Evolutionary conservation across 2,329 filamentous ascomycete species (phyloP), one percentile per base, ranked within the genome.

Genomic region (Cordyceps javanica): DNA sequence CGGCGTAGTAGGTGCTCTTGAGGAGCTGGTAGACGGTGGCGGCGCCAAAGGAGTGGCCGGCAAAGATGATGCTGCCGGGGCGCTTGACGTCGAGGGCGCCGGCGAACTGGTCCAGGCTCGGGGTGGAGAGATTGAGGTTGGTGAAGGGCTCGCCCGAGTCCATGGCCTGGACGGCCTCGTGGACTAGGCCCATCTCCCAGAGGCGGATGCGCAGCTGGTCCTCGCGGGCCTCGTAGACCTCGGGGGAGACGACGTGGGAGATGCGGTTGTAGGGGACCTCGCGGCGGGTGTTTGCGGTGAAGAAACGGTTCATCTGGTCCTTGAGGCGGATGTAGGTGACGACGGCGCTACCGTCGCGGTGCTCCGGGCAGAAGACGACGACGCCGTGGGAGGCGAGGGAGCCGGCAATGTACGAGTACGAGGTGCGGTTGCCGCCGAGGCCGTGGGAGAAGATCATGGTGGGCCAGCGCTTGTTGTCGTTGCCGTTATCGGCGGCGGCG

Each of bases 361-460:
- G 91, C 66, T 95, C 91, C 0, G 89, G 85, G 58, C 89, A 91
- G 55, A 93, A 75, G 2, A 95, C 90, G 8, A 94, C 83, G 23
- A 92, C 78, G 41, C 91, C 91, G 66, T 94, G 86, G 21, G 88
- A 91, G 5, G 91, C 89, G 28, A 96, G 74, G 0, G 89, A 90
- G 16, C 89, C 89, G 19, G 82, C 87, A 25, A 95, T 74, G 66
- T 92, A 87, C n/a, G 89, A 93, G 73, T 96, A 96, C 11, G 89
- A 85, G 66, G 94, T 94, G 62, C 89, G 82, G 60, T 83, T 87
- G 38, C 91, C 91, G 38, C 89, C 91, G 1, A 96, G 77, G 1
- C 91, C 91, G 68, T 96, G 91, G 1, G 90, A 94, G 72, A 96
- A 95, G 61, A 96, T 77, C 75, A 91, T 85, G 0, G 90, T 88